Conservation (phyloP, 495 filamentous ascomycete species). For the Friedmanniomyces endolithicus region DNA sequence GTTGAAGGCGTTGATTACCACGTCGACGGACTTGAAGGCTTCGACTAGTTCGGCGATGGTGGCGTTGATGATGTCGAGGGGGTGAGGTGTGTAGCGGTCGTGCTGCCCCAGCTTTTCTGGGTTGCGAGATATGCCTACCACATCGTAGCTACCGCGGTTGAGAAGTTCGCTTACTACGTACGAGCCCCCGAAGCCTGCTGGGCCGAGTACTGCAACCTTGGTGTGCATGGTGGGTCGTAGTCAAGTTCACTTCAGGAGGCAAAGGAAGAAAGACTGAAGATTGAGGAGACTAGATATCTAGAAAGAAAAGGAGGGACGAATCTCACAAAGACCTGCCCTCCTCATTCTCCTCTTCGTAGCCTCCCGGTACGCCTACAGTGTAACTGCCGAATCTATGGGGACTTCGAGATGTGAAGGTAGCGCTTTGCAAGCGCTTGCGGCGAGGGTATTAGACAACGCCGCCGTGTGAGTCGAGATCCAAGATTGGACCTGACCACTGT, state of each 20-base stretch:
- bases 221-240: constrained; percentile 1
- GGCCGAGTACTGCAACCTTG: constrained; percentile 25
- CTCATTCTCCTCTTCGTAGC: too few relatives aligned
- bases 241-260: too few relatives aligned
- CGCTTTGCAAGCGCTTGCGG: too few relatives aligned
- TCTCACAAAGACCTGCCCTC: too few relatives aligned
- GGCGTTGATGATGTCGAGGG: constrained; percentile 14
- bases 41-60: constrained; percentile 13
- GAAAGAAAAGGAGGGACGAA: too few relatives aligned
- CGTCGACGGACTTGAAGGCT: constrained; percentile 21
- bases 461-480: too few relatives aligned
- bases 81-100: constrained; percentile 16
- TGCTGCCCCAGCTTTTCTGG: constrained; percentile 24
- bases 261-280: too few relatives aligned
- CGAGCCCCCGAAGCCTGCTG: constrained; percentile 24
- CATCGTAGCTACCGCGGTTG: constrained; percentile 21
- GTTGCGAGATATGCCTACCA: constrained; percentile 23
- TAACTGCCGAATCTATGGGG: too few relatives aligned
- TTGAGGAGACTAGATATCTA: too few relatives aligned
- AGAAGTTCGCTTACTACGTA: constrained; percentile 21
- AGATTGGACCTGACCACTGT: neutral
- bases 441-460: too few relatives aligned
- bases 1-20: constrained; percentile 23
- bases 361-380: too few relatives aligned
- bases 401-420: too few relatives aligned